Percentiles rank a stretch among this genome's conserved stretches.
phyloP scores from a whole-genome alignment of 345 rosid genomes.

The Acer saccharum region DNA sequence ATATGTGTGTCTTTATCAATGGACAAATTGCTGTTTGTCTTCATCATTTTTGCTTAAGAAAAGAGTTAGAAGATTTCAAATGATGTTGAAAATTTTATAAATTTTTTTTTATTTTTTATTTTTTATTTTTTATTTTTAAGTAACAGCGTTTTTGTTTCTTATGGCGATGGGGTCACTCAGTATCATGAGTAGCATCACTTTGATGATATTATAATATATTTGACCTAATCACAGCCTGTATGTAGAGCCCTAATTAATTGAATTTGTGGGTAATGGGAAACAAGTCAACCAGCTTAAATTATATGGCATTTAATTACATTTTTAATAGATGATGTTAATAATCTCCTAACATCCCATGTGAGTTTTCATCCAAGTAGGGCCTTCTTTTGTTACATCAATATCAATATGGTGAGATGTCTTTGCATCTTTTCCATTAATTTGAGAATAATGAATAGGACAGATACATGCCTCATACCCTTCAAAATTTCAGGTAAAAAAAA shows the following conservation, averaged over 20 bases:
- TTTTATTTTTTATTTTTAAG: no score
- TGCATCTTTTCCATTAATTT: slow-evolving; percentile 18
- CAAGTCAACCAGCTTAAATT: slow-evolving; percentile 19
- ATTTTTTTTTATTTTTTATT: no score
- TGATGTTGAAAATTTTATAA: slow-evolving; percentile 1
- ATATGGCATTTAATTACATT: slow-evolving; percentile 4
- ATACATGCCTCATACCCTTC: not conserved
- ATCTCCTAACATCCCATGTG: slow-evolving; percentile 48
- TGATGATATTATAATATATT: slow-evolving; percentile 27
- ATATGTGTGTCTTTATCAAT: slow-evolving; percentile 2
- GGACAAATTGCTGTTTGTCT: not conserved
- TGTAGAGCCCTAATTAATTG: slow-evolving; percentile 25
- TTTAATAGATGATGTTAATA: slow-evolving; percentile 19
- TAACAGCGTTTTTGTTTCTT: not conserved
- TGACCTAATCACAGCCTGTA: slow-evolving; percentile 48
- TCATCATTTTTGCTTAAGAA: not conserved
- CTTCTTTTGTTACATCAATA: slow-evolving; percentile 4
- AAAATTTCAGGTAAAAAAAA: not conserved
- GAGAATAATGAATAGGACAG: not conserved
- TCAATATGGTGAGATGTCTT: slow-evolving; percentile 23
- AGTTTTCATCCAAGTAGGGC: slow-evolving; percentile 25
- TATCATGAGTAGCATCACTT: slow-evolving; percentile 5
- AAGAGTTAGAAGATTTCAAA: not conserved
- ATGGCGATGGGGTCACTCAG: slow-evolving; percentile 17
- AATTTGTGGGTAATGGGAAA: slow-evolving; percentile 12